Evolutionary conservation across 2,329 filamentous ascomycete genomes (phyloP), one percentile per base, ranked within the genome.

Genomic region (Aspergillus texensis): DNA sequence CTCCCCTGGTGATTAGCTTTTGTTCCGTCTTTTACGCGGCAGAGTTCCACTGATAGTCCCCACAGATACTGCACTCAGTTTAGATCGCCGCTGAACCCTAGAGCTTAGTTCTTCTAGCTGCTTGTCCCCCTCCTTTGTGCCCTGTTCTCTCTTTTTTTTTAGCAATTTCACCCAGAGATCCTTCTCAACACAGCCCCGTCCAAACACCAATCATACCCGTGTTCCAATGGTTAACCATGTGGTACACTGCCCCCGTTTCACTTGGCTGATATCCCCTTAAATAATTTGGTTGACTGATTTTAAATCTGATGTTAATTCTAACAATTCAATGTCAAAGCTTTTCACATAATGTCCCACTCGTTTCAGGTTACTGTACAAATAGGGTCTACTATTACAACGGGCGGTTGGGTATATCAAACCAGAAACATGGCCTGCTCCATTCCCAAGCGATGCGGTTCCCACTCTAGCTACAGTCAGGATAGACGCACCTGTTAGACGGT

Each of bases 21-120:
- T 55, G n/a, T 55, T 39, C 32, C 52, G 52, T 55, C 52, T 55
- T 55, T 1, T 55, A 55, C 52, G 52, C 52, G 52, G 52, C 52
- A 55, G 32, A 14, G 21, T 26, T 11, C 52, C 52, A 55, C 52
- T 55, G 52, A 55, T 55, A 26, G 21, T 14, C 52, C 21, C 12
- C 52, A 32, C 30, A 36, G 2, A n/a, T 54, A 55, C 32, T 55
- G n/a, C 11, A 55, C 34, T 3, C 11, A n/a, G 52, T 30, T 55
- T 34, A 36, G 52, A 54, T 54, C 52, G 32, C 21, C 52, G 32
- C 32, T 21, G 52, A 55, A 55, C 52, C 52, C 52, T 36, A 55
- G 52, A 54, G 52, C 32, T 55, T 55, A 39, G 52, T 36, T 54
- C 52, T 54, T 34, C 19, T 24, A 24, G 30, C 32, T 4, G 34